phyloP scores from a whole-genome alignment of 2,329 filamentous ascomycete species.

The Lasiodiplodia sp. region DNA sequence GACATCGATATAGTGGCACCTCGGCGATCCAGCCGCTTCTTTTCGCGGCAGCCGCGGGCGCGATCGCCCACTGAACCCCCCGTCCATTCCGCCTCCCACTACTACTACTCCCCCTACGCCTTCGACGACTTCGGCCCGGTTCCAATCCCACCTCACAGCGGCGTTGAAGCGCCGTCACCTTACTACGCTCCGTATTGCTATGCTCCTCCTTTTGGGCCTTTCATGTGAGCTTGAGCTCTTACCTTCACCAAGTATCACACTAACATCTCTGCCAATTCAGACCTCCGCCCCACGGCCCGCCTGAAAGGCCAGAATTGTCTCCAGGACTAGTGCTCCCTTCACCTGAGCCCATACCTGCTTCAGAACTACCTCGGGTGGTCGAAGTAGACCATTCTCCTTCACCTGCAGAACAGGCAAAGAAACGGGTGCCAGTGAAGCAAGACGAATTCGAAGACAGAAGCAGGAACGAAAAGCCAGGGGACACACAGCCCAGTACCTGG shows the following conservation, averaged over 20 bases:
- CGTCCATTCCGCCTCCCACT: neutral
- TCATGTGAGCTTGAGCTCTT: neutral
- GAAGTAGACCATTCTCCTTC: neutral
- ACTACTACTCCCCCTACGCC: neutral
- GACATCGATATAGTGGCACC: neutral
- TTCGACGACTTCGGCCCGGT: neutral
- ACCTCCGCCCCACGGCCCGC: neutral
- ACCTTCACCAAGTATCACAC: neutral
- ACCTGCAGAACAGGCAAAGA: neutral
- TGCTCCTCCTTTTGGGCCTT: neutral
- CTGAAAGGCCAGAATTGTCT: neutral
- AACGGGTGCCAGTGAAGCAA: neutral
- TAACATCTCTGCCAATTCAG: neutral
- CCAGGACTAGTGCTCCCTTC: neutral
- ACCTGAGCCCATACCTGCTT: neutral
- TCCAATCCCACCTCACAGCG: neutral
- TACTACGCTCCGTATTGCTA: conserved; percentile 10
- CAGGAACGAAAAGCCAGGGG: neutral
- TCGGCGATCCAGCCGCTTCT: neutral
- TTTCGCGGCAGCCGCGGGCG: neutral
- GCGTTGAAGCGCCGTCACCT: neutral
- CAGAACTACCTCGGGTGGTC: neutral
- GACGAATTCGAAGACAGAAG: neutral
- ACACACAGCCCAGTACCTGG: neutral
- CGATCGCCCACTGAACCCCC: neutral